Conservation (phyloP, 257 asterid genomes). For the Rhazya stricta region DNA sequence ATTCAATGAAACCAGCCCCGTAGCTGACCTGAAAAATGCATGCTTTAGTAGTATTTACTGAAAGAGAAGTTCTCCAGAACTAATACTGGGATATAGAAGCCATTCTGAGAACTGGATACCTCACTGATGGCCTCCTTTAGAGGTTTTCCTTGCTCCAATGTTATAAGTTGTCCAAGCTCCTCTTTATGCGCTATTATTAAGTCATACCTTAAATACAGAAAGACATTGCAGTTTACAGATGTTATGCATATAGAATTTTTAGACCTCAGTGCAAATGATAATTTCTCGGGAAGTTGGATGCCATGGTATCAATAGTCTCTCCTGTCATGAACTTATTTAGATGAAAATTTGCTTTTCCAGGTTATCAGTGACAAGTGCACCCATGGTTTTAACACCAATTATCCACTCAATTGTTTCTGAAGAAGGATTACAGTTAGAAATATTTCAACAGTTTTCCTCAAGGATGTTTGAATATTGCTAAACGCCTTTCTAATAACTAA, state of each 20-base stretch:
- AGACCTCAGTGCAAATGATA: not conserved
- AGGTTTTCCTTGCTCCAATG: constrained; percentile 97
- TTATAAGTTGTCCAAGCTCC: constrained; percentile 91
- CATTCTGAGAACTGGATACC: constrained; percentile 42
- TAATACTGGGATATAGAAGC: constrained; percentile 3
- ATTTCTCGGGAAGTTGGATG: not conserved
- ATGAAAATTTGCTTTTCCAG: not conserved
- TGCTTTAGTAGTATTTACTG: constrained; percentile 10
- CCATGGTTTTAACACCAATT: not conserved
- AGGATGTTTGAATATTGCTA: not conserved
- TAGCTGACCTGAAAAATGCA: constrained; percentile 60
- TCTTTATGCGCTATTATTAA: constrained; percentile 76
- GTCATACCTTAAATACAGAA: constrained; percentile 37
- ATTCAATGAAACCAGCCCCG: constrained; percentile 91
- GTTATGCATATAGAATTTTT: not conserved
- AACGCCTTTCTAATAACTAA: too few species aligned
- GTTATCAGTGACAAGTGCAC: not conserved
- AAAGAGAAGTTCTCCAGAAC: constrained; percentile 5
- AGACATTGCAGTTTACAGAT: not conserved
- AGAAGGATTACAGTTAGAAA: not conserved
- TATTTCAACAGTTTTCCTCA: not conserved
- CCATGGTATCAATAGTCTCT: not conserved
- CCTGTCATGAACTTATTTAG: not conserved
- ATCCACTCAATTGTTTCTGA: not conserved
- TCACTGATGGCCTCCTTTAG: constrained; percentile 94